Base-by-base conservation (phyloP, 768 basidiomycete species). In the Pleurotus tuber-regium region DNA sequence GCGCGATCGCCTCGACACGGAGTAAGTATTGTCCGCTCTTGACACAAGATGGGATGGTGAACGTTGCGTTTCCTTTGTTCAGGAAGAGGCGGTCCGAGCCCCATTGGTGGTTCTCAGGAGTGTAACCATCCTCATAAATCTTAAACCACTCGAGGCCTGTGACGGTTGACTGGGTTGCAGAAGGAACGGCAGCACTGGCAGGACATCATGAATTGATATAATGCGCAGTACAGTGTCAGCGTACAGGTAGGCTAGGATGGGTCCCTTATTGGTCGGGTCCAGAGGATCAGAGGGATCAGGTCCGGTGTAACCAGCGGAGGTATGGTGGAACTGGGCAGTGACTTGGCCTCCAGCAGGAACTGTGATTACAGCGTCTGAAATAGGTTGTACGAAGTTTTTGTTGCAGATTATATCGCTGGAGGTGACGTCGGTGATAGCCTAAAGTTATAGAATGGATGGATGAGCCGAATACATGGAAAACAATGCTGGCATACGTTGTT, bases 111-210 rank as follows among this genome's bases (percentile, higher is more conserved):
- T 56, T 60, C 14, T 61, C 54, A 14, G 56, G 51, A 31, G 57
- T 57, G 38, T 65, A 63, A 14, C 70, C 70, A 38, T 47, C 57
- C 54, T 76, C 64, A 51, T 61, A 71, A 39, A 74, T 72, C 64
- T 75, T 78, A 68, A 77, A 77, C 76, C 76, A 76, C 47, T 71
- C 57, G 3, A 76, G 62, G 25, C 62, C 58, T 16, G 62, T 75
- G 4, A 75, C 73, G 39, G 51, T 54, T 11, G 67, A 57, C 50
- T 74, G 70, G 4, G 65, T 64, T 3, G 76, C 75, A 38, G 65
- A 65, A 16, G 64, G 61, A 12, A 76, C 63, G 52, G 71, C 68
- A 4, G 74, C 75, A 9, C 72, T 74, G 4, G n/a, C 40, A 24
- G 9, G 50, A n/a, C 25, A 25, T 50, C 12, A 59, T 48, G 16